These are phyloP conservation scores for Paramecium pentaurelia DNA, from an alignment of 73 alveolate species.

Conservation along the genomic window DNA sequence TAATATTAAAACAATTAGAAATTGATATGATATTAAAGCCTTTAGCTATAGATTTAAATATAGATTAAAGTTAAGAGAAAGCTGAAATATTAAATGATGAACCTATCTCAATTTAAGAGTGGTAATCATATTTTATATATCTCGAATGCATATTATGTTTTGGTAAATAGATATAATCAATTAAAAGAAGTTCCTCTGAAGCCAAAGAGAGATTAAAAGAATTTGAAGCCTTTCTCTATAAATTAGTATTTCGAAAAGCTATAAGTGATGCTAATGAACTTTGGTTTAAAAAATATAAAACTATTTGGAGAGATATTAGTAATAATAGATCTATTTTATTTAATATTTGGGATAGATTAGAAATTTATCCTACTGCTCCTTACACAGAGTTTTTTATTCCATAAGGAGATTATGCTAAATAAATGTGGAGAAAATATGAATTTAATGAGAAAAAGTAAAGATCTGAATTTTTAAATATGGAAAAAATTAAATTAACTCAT, in stretches of 20 bases:
- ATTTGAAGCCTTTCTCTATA: constrained; percentile 19
- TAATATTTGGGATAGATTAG: constrained; percentile 61
- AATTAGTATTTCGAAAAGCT: constrained; percentile 50
- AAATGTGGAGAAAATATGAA: constrained; percentile 54
- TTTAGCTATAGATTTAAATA: background rate
- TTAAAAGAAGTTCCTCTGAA: background rate
- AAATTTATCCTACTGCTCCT: constrained; percentile 62
- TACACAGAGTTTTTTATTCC: constrained; percentile 35
- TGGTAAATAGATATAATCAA: background rate
- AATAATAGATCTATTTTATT: background rate
- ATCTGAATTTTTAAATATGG: constrained; percentile 52
- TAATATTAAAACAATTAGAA: background rate
- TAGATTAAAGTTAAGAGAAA: constrained; percentile 48
- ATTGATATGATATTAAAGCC: background rate
- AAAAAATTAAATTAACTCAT: constrained; percentile 42
- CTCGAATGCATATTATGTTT: constrained; percentile 13
- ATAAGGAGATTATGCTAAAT: background rate
- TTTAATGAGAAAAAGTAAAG: constrained; percentile 32
- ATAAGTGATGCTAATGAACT: constrained; percentile 42
- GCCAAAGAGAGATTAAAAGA: constrained; percentile 17
- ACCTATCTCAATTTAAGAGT: constrained; percentile 25
- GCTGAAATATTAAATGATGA: constrained; percentile 50
- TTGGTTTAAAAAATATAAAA: background rate
- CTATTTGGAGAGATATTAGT: constrained; percentile 9
- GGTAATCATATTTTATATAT: constrained; percentile 53